Evolutionary conservation across 106 monocot species (phyloP).

Genomic region (Narthecium ossifragum): DNA sequence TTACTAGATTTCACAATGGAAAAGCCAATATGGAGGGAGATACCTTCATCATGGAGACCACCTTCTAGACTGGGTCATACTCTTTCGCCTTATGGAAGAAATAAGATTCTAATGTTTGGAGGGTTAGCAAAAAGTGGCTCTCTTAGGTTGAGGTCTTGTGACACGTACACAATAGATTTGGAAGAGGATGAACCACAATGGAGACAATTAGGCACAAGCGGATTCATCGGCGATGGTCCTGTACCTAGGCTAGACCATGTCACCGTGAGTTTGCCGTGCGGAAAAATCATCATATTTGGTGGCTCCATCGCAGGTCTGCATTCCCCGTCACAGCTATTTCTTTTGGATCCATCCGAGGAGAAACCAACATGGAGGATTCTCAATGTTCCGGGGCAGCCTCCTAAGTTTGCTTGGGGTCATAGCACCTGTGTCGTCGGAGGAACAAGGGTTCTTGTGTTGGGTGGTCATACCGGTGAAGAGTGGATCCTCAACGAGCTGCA

Average conservation of each 20-base stretch:
- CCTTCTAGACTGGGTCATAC: slow-evolving; percentile 82
- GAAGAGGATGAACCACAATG: slow-evolving; percentile 64
- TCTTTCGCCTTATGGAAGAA: slow-evolving; percentile 56
- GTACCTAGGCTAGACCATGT: slow-evolving; percentile 91
- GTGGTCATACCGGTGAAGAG: slow-evolving; percentile 85
- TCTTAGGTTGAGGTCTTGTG: slow-evolving; percentile 64
- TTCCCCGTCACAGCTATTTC: slow-evolving; percentile 73
- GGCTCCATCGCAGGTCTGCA: slow-evolving; percentile 91
- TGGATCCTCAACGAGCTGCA: slow-evolving; percentile 90
- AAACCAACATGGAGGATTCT: slow-evolving; percentile 80
- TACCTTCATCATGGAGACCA: slow-evolving; percentile 53
- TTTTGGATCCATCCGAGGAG: slow-evolving; percentile 69
- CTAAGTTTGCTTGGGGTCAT: slow-evolving; percentile 93
- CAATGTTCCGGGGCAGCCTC: slow-evolving; percentile 74
- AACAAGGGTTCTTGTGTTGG: slow-evolving; percentile 77
- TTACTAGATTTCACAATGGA: slow-evolving; percentile 61
- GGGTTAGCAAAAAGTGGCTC: slow-evolving; percentile 91
- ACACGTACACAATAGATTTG: slow-evolving; percentile 72
- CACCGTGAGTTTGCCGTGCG: slow-evolving; percentile 81
- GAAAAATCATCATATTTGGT: slow-evolving; percentile 80
- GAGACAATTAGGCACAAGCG: slow-evolving; percentile 62
- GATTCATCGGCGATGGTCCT: slow-evolving; percentile 36
- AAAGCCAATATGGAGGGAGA: slow-evolving; percentile 80
- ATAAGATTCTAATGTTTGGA: slow-evolving; percentile 81
- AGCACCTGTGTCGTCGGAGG: slow-evolving; percentile 95